A percentile compares a stretch with the other conserved stretches of the same genome.
These are phyloP conservation scores for Talaromyces atroroseus DNA, from an alignment of 2,329 filamentous ascomycete species.

Conservation along the genomic window DNA sequence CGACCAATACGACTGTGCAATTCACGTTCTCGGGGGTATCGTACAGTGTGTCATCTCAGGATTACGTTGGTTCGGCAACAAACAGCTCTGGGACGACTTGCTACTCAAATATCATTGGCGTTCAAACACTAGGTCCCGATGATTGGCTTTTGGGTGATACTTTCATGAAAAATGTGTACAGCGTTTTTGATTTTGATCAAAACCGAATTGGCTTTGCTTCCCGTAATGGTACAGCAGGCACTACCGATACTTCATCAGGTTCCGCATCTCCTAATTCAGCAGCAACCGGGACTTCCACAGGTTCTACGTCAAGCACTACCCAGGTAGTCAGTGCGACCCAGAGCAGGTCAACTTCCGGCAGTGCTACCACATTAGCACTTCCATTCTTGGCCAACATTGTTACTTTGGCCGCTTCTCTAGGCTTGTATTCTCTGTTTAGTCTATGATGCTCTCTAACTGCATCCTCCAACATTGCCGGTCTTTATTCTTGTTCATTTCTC, in stretches of 20 bases:
- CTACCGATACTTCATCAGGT: background rate
- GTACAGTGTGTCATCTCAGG: slow-evolving; percentile 62
- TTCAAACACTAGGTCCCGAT: slow-evolving; percentile 56
- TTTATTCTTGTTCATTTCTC: background rate
- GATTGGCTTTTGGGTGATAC: slow-evolving; percentile 79
- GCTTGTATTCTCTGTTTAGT: background rate
- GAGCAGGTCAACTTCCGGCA: background rate
- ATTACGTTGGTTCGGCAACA: slow-evolving; percentile 56
- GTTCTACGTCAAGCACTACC: background rate
- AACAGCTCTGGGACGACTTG: slow-evolving; percentile 34
- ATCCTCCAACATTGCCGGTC: background rate
- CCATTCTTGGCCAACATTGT: background rate
- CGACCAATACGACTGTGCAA: slow-evolving; percentile 55
- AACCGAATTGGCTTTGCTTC: slow-evolving; percentile 33
- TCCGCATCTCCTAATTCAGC: background rate
- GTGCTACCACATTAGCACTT: background rate
- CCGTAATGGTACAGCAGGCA: slow-evolving; percentile 7
- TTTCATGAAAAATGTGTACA: slow-evolving; percentile 86
- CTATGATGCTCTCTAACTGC: background rate
- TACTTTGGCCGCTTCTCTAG: background rate
- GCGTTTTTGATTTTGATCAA: slow-evolving; percentile 71
- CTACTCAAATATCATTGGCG: slow-evolving; percentile 68
- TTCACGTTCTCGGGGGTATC: slow-evolving; percentile 63
- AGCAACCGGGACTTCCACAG: slow-evolving; percentile 1
- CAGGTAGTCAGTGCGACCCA: background rate